A percentile compares a stretch with the other conserved stretches of the same genome.
Conservation (phyloP, 768 basidiomycete genomes). For the Hirschioporus abietinus region DNA sequence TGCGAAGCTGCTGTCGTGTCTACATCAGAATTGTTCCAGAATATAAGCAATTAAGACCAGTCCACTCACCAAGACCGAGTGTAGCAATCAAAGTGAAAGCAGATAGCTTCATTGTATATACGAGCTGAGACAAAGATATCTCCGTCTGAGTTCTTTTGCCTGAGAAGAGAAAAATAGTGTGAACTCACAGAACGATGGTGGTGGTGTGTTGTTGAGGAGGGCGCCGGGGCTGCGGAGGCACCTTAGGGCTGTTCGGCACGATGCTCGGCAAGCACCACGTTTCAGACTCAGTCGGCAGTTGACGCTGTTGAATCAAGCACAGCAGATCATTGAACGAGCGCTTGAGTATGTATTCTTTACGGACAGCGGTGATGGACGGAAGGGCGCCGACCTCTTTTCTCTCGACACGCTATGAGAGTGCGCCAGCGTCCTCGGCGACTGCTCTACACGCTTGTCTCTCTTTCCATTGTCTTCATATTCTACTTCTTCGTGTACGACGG, state of each 20-base stretch:
- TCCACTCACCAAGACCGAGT: slow-evolving; percentile 12
- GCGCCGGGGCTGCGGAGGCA: background rate
- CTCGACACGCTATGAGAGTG: background rate
- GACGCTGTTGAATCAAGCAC: background rate
- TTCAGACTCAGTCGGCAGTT: background rate
- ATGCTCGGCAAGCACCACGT: background rate
- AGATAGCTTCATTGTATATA: slow-evolving; percentile 11
- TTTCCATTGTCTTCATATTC: background rate
- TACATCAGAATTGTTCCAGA: slow-evolving; percentile 4
- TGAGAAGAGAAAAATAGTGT: background rate
- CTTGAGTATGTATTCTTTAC: background rate
- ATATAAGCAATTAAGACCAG: background rate
- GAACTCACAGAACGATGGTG: background rate
- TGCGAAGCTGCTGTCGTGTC: slow-evolving; percentile 10
- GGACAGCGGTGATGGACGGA: background rate
- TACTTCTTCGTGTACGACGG: background rate
- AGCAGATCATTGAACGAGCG: background rate
- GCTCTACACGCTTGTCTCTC: background rate
- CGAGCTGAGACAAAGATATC: background rate
- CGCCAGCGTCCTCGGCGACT: background rate
- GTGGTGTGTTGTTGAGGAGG: background rate
- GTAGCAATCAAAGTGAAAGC: slow-evolving; percentile 12
- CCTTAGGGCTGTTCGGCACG: background rate
- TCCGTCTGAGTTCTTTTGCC: background rate
- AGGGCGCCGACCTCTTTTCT: background rate